A percentile compares a stretch with the other conserved stretches of the same genome.
These are phyloP conservation scores for Fagus sylvatica DNA, from an alignment of 306 rosid species.

Conservation along the genomic window DNA sequence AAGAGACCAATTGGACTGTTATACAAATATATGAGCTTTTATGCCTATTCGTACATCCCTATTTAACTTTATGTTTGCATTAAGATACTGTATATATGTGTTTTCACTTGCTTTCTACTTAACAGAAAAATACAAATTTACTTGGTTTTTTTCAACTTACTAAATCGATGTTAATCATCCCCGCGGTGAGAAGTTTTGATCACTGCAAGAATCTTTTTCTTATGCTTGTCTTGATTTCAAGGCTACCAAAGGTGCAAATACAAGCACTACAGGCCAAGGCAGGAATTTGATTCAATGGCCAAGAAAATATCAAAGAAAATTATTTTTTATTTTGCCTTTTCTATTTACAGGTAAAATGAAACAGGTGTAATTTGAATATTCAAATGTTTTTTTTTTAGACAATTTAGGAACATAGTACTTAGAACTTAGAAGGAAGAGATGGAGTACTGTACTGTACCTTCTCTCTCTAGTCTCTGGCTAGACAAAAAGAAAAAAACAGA, in stretches of 20 bases:
- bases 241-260: neutral
- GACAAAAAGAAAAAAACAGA: no score
- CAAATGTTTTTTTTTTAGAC: no score
- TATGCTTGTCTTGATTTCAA: neutral
- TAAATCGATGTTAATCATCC: neutral
- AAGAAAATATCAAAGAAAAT: neutral
- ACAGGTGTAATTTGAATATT: no score
- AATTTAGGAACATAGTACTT: no score
- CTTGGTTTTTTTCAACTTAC: neutral
- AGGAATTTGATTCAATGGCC: neutral
- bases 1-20: conserved; percentile 41
- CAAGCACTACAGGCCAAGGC: neutral
- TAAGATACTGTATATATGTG: conserved; percentile 12
- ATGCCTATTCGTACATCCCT: conserved; percentile 24
- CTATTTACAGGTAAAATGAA: neutral
- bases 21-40: conserved; percentile 25
- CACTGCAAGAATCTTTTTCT: neutral
- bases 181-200: neutral
- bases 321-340: conserved; percentile 2
- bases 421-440: no score
- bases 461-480: no score
- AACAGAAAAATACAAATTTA: no score
- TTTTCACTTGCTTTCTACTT: conserved; percentile 7
- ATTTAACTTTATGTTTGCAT: conserved; percentile 1
- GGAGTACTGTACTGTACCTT: no score